These are phyloP conservation scores for Candida ovalis DNA, from an alignment of 805 yeast genomes.

Conservation along the genomic window DNA sequence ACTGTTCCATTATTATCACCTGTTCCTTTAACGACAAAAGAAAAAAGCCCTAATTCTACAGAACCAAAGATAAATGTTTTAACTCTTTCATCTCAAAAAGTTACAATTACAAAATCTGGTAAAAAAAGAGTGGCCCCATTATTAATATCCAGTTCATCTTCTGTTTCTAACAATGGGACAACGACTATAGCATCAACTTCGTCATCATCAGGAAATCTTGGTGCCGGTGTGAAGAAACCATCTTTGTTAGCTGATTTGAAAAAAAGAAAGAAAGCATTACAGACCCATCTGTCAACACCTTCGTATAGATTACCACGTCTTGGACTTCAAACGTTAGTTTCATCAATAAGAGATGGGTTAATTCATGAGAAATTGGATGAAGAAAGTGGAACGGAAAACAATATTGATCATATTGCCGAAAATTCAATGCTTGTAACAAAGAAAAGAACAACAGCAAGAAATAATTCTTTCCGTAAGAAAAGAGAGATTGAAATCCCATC, in stretches of 20 bases:
- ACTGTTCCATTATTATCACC: constrained; percentile 7
- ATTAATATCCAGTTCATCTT: constrained; percentile 40
- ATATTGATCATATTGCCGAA: constrained; percentile 42
- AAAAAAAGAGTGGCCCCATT: constrained; percentile 73
- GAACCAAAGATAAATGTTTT: constrained; percentile 9
- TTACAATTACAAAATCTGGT: constrained; percentile 70
- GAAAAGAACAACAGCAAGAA: constrained; percentile 30
- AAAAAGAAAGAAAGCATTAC: constrained; percentile 20
- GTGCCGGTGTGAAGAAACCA: constrained; percentile 14
- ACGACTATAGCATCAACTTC: constrained; percentile 2
- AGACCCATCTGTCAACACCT: constrained; percentile 35
- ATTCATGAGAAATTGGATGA: constrained; percentile 26
- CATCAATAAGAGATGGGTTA: constrained; percentile 46
- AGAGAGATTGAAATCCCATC: constrained; percentile 32
- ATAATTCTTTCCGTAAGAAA: constrained; percentile 32
- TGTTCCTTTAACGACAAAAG: too few relatives aligned
- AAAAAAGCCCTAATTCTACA: too few relatives aligned
- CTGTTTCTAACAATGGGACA: constrained; percentile 15
- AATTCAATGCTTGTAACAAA: constrained; percentile 30
- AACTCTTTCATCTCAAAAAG: constrained; percentile 36
- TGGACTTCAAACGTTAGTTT: constrained; percentile 63
- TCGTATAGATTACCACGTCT: constrained; percentile 55
- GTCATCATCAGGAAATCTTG: constrained; percentile 3
- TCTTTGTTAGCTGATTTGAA: background rate
- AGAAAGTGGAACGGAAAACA: constrained; percentile 36